These are phyloP conservation scores for Malania oleifera DNA, from an alignment of 164 flowering plant species.

Conservation along the genomic window DNA sequence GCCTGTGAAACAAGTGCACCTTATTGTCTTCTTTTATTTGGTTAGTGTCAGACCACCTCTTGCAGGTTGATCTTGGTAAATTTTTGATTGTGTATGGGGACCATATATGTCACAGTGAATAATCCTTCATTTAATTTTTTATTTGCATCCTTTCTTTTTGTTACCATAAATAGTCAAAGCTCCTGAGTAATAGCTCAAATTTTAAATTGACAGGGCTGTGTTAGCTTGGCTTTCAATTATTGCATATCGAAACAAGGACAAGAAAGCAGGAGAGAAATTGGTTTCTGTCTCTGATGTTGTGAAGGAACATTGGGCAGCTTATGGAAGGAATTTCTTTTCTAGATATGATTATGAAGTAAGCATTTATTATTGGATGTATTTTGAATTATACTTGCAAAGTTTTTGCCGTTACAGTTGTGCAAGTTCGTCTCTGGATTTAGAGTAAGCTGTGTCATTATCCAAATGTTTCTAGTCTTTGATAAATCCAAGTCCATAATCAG, in stretches of 20 bases:
- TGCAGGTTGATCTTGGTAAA: background rate
- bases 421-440: background rate
- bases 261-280: slow-evolving; percentile 70
- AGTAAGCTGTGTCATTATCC: slow-evolving; percentile 1
- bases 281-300: slow-evolving; percentile 89
- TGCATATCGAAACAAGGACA: slow-evolving; percentile 82
- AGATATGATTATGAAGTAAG: slow-evolving; percentile 97
- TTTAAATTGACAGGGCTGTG: slow-evolving; percentile 72
- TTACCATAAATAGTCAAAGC: background rate
- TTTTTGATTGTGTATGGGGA: background rate
- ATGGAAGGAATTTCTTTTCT: slow-evolving; percentile 95
- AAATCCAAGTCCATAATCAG: slow-evolving; percentile 25
- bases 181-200: background rate
- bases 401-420: background rate
- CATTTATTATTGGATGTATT: background rate
- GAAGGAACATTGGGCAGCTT: slow-evolving; percentile 88
- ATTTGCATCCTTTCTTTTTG: background rate
- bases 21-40: background rate
- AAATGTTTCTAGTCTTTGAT: slow-evolving; percentile 3
- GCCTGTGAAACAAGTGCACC: no score
- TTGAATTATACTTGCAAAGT: background rate
- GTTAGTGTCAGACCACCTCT: background rate
- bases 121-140: no score
- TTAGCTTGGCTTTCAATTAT: slow-evolving; percentile 97
- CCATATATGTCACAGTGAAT: no score